These are phyloP conservation scores for Phytopythium aichiense DNA, from an alignment of 352 stramenopile species.

Conservation along the genomic window DNA sequence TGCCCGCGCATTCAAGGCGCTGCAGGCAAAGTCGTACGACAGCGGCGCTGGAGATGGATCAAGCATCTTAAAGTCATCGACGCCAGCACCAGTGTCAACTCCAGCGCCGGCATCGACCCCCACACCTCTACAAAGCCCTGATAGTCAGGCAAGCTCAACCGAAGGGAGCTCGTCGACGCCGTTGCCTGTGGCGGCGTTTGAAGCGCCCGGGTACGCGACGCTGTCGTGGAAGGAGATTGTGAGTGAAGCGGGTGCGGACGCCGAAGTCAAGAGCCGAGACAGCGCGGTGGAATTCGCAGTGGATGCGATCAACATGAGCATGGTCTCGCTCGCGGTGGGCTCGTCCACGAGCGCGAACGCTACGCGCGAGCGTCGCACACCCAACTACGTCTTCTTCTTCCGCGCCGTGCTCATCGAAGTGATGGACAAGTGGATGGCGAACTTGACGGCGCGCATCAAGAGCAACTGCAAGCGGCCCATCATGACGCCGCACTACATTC, in stretches of 20 bases:
- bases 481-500: slow-evolving; percentile 79
- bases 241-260: slow-evolving; percentile 39
- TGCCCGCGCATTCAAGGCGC: slow-evolving; percentile 67
- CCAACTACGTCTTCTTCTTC: slow-evolving; percentile 87
- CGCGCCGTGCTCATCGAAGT: slow-evolving; percentile 76
- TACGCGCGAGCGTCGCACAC: slow-evolving; percentile 66
- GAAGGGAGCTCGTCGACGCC: slow-evolving; percentile 8
- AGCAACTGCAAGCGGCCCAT: slow-evolving; percentile 73
- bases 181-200: slow-evolving; percentile 33
- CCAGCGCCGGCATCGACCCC: slow-evolving; percentile 25
- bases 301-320: slow-evolving; percentile 78
- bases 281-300: slow-evolving; percentile 69
- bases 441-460: slow-evolving; percentile 55
- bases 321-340: slow-evolving; percentile 59
- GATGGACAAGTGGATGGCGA: slow-evolving; percentile 90
- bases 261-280: slow-evolving; percentile 62
- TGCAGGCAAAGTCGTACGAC: slow-evolving; percentile 65
- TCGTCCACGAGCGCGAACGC: slow-evolving; percentile 67
- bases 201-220: slow-evolving; percentile 46
- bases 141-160: slow-evolving; percentile 36
- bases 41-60: slow-evolving; percentile 29
- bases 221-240: slow-evolving; percentile 74
- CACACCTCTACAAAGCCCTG: slow-evolving; percentile 66
- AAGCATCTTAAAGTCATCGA: slow-evolving; percentile 6
- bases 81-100: slow-evolving; percentile 17